Evolutionary conservation across 2,329 filamentous ascomycete genomes (phyloP), one percentile per base, ranked within the genome.

Genomic region (Mollisiaceae sp.): DNA sequence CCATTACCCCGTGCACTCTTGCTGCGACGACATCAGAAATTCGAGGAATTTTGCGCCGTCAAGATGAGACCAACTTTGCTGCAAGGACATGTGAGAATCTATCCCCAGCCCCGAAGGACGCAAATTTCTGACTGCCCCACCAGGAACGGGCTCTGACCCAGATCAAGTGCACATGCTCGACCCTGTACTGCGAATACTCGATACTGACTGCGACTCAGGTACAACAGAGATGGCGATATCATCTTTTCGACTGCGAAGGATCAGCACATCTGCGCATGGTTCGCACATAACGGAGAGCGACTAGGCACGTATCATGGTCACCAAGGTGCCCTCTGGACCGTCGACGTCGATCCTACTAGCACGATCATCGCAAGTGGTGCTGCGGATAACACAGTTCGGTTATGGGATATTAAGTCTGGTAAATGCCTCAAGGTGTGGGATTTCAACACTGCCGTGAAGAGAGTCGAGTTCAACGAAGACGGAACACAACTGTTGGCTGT

Each of bases 351-450:
- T 82, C 94, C 94, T 71, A 93, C 93, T 75, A 92, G 91, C 70
- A 92, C 91, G 75, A 88, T 99, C 77, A 90, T 98, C 77, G 95
- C 94, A 77, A 96, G 92, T 68, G 95, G 95, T 75, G 95, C 94
- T 74, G 95, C 95, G 80, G 95, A 99, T 84, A 98, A 98, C 86
- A 97, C 94, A 54, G 94, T 99, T 81, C 89, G 94, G 77, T 86
- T 99, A 76, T 99, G 95, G 95, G 93, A 99, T 78, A 86, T 97
- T 79, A 91, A 93, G 86, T 91, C 91, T 18, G 95, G 95, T 78
- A 92, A 92, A 78, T 90, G 92, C 78, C 86, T 99, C 76, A 97
- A 98, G 89, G 92, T 91, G 64, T 99, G 95, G 95, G 94, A 99
- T 73, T 97, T 97, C 82, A 89, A 91, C 67, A 98, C 95, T 54